Percentiles rank a stretch among this genome's conserved stretches.
Conservation (phyloP, 202 grass and related monocot species). For the Setaria italica region DNA sequence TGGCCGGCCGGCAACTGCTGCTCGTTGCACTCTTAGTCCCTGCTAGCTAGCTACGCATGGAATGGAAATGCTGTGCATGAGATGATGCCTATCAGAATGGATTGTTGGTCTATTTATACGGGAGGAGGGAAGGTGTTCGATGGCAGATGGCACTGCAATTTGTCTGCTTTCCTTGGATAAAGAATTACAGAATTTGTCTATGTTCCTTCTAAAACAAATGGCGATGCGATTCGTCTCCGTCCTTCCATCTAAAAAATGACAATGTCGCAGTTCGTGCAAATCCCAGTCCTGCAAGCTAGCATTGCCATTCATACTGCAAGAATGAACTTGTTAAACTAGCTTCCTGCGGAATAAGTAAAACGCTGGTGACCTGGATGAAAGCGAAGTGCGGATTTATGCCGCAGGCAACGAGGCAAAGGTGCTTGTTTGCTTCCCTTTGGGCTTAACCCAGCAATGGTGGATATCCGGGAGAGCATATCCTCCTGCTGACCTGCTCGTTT, state of each 20-base stretch:
- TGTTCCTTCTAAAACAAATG: not conserved
- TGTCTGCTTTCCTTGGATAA: not conserved
- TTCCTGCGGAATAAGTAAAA: not conserved
- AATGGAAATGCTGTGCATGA: not conserved
- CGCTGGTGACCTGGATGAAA: conserved; percentile 32
- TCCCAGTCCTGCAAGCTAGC: not conserved
- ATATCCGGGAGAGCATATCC: conserved; percentile 54
- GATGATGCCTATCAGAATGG: not conserved
- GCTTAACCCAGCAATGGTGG: conserved; percentile 18
- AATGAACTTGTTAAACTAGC: not conserved
- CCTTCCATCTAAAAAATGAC: not conserved
- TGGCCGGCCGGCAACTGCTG: not conserved
- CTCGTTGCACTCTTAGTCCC: not conserved
- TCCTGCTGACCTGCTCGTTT: not conserved
- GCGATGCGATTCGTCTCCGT: not conserved
- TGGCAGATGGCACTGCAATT: no score
- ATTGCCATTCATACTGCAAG: not conserved
- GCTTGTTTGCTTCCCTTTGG: conserved; percentile 39
- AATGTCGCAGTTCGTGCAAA: not conserved
- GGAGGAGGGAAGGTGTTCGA: not conserved
- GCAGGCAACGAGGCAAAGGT: not conserved
- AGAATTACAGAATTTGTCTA: no score
- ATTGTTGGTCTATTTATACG: not conserved
- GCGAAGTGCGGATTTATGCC: not conserved
- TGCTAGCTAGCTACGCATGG: not conserved